Evolutionary conservation across 2,329 filamentous ascomycete genomes (phyloP), one percentile per base, ranked within the genome.

Genomic region (Fusarium nanum): DNA sequence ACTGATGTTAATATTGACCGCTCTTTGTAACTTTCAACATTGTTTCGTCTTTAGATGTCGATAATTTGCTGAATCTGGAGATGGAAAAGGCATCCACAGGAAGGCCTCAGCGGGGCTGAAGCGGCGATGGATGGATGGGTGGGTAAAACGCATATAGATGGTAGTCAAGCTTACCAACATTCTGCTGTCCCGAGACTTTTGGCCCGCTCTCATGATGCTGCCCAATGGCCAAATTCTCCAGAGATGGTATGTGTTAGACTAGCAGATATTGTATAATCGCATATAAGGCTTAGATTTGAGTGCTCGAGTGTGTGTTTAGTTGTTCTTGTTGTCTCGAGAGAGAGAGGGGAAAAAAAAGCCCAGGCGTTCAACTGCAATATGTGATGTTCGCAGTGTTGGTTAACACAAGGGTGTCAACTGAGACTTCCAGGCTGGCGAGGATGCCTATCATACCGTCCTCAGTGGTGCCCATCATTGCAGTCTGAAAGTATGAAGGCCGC

Each of bases 101-200:
- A 64, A 28, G 65, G 65, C 65, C 65, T 68, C 65, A 64, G 50
- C 50, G 54, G 58, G 58, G 63, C 44, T 64, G 42, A 23, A 53
- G 40, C 30, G 22, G 37, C 49, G 53, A 44, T 64, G 45, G 59
- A 25, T 64, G 64, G 52, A 14, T 68, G 54, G 49, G 59, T 64
- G 60, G 62, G 23, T 55, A 54, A 47, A 34, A 20, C 37, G 20
- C 28, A 49, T 30, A 28, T 25, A 37, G 37, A 20, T 37, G 47
- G 32, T 28, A 41, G 42, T 53, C 30, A 34, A 58, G 46, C 27
- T 44, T 41, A 13, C 45, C 25, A 46, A 45, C 16, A n/a, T 57
- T 30, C 16, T 45, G 20, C 64, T 48, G 49, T 32, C 50, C 37
- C 34, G 30, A 49, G 45, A 58, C 16, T 14, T 27, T 37, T 13